Evolutionary conservation across 352 stramenopile species (phyloP), one percentile per base, ranked within the genome.

Genomic region (Pythium monospermum): DNA sequence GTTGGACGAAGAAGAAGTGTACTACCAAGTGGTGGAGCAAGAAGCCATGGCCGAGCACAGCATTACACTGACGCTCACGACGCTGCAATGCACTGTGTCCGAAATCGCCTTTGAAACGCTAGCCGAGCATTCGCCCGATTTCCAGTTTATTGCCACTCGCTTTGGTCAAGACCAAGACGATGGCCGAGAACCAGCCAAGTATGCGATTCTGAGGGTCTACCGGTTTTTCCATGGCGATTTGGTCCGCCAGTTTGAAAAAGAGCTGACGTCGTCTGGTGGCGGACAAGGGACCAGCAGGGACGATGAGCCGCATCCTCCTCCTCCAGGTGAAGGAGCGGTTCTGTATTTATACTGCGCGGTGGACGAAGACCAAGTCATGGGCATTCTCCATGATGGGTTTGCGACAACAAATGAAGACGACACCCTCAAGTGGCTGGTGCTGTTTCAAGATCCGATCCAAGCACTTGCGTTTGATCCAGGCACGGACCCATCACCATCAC

Each of bases 181-280:
- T n/a, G n/a, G n/a, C n/a, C n/a, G n/a, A n/a, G n/a, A n/a, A n/a
- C n/a, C n/a, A n/a, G n/a, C n/a, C n/a, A n/a, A n/a, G n/a, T n/a
- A n/a, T n/a, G n/a, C n/a, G n/a, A n/a, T n/a, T n/a, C 43, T 86
- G 22, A 61, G 81, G 49, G 69, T 78, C 18, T 68, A 83, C 42
- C 66, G 75, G 4, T 75, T 71, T 31, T 77, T 71, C 37, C 64
- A 84, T 21, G 51, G 67, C 0, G 60, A 71, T 11, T 37, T 81
- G 22, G 47, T 50, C 21, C 10, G 27, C 19, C 28, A 18, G 3
- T 86, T 77, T 53, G 66, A 74, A 6, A 35, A 38, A 4, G 47
- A 10, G 6, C 27, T 42, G 12, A 27, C 16, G 8, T 28, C 33
- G 6, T 6, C 22, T 38, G 30, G 8, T 22, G n/a, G 30, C 7